Evolutionary conservation across 2,329 filamentous ascomycete genomes (phyloP).

Genomic region (Daldinia sp.): DNA sequence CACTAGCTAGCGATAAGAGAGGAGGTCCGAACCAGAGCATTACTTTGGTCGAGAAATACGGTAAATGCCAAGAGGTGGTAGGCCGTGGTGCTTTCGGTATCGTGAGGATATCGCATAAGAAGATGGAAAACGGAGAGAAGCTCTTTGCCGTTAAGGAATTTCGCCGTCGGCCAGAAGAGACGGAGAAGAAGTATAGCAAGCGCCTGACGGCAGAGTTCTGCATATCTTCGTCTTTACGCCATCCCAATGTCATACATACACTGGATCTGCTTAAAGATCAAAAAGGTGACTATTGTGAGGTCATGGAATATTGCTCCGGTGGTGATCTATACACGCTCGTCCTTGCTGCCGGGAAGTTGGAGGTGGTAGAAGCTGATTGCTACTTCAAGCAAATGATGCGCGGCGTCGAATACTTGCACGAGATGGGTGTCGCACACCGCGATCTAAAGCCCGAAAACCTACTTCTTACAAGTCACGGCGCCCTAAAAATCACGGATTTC

Average conservation of each 20-base stretch:
- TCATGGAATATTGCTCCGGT: constrained; percentile 99
- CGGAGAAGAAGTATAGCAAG: constrained; percentile 97
- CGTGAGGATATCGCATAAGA: constrained; percentile 96
- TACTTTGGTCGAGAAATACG: constrained; percentile 93
- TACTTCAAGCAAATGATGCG: constrained; percentile 99
- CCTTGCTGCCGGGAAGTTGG: constrained; percentile 88
- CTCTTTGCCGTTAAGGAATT: constrained; percentile 99
- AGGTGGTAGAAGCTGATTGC: constrained; percentile 92
- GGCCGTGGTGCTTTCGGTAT: constrained; percentile 97
- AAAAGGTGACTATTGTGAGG: constrained; percentile 97
- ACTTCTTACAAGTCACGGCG: constrained; percentile 88
- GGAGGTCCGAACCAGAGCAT: constrained; percentile 76
- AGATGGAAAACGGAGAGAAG: constrained; percentile 86
- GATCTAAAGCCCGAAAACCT: constrained; percentile 98
- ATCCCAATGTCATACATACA: constrained; percentile 98
- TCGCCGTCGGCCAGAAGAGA: constrained; percentile 90
- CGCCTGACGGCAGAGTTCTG: constrained; percentile 97
- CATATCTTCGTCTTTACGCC: constrained; percentile 94
- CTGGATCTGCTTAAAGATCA: constrained; percentile 93
- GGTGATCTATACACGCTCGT: constrained; percentile 96
- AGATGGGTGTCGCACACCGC: constrained; percentile 98
- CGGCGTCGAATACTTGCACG: constrained; percentile 98
- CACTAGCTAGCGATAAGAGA: constrained; percentile 77
- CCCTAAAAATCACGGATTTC: constrained; percentile 97
- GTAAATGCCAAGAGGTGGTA: constrained; percentile 97